These are phyloP conservation scores for Candida tammaniensis DNA, from an alignment of 805 yeast genomes.

Conservation along the genomic window DNA sequence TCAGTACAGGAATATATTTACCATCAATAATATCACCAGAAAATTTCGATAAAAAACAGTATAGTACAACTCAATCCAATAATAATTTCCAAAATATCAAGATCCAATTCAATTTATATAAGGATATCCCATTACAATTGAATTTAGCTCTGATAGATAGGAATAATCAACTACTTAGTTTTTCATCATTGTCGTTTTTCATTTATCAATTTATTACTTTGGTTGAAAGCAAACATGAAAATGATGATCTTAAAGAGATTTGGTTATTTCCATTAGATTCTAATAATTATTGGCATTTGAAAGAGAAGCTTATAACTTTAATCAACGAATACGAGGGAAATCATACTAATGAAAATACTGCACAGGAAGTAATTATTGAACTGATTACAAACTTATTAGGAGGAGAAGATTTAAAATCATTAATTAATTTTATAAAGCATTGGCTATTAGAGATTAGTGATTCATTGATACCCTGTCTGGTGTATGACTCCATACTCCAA, in stretches of 20 bases:
- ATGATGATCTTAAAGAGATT: slow-evolving; percentile 2
- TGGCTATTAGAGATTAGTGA: slow-evolving; percentile 43
- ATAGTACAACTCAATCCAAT: slow-evolving; percentile 24
- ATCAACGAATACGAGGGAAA: slow-evolving; percentile 18
- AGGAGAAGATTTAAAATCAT: slow-evolving; percentile 3
- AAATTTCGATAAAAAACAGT: slow-evolving; percentile 18
- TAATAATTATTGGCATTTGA: slow-evolving; percentile 33
- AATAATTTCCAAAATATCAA: slow-evolving; percentile 38
- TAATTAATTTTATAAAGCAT: slow-evolving; percentile 33
- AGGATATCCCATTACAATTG: slow-evolving; percentile 39
- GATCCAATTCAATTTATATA: slow-evolving; percentile 35
- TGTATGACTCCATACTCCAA: slow-evolving; percentile 26
- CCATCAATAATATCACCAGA: slow-evolving; percentile 34
- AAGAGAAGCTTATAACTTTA: slow-evolving; percentile 24
- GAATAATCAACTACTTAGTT: slow-evolving; percentile 17
- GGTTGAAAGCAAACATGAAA: slow-evolving; percentile 14
- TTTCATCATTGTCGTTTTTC: slow-evolving; percentile 33
- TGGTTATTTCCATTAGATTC: slow-evolving; percentile 34
- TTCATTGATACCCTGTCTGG: slow-evolving; percentile 40
- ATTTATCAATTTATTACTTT: slow-evolving; percentile 20
- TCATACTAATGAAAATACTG: slow-evolving; percentile 15
- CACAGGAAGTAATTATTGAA: slow-evolving; percentile 22
- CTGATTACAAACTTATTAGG: slow-evolving; percentile 15
- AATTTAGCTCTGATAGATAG: slow-evolving; percentile 15
- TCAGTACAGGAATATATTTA: slow-evolving; percentile 38